Evolutionary conservation across 2,329 filamentous ascomycete species (phyloP).

Genomic region (Stromatinia cepivora): DNA sequence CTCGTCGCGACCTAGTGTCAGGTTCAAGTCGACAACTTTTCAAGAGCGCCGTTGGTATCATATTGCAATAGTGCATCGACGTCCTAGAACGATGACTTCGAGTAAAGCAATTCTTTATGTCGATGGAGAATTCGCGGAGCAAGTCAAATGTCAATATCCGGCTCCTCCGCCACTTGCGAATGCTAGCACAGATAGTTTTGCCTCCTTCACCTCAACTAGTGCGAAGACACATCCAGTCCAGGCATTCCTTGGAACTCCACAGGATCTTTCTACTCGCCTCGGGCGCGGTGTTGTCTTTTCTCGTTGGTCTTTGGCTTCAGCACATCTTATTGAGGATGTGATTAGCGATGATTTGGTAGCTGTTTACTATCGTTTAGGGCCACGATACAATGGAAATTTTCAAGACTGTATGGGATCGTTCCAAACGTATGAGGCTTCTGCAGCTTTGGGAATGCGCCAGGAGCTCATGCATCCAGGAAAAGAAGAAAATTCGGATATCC

Average conservation of each 20-base stretch:
- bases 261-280: constrained; percentile 75
- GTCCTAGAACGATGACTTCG: constrained; percentile 70
- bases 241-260: constrained; percentile 89
- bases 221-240: constrained; percentile 70
- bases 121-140: constrained; percentile 90
- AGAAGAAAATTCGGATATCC: constrained; percentile 87
- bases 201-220: constrained; percentile 64
- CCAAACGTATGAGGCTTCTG: constrained; percentile 93
- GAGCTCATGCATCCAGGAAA: constrained; percentile 87
- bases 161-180: constrained; percentile 66
- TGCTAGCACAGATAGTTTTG: constrained; percentile 65
- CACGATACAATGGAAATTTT: constrained; percentile 91
- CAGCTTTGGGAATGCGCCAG: constrained; percentile 85
- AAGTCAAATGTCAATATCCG: constrained; percentile 87
- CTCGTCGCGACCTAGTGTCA: constrained; percentile 81
- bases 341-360: constrained; percentile 89
- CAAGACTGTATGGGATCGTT: constrained; percentile 95
- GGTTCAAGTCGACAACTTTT: constrained; percentile 84
- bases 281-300: constrained; percentile 73
- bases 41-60: constrained; percentile 85
- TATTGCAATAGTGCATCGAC: constrained; percentile 81
- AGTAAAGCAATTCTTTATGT: constrained; percentile 88
- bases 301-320: constrained; percentile 85
- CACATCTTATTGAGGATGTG: constrained; percentile 83
- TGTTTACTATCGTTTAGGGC: constrained; percentile 86